Evolutionary conservation across 148 eudicot genomes (phyloP), one percentile per base, ranked within the genome.

Genomic region (Rhododendron williamsianum): DNA sequence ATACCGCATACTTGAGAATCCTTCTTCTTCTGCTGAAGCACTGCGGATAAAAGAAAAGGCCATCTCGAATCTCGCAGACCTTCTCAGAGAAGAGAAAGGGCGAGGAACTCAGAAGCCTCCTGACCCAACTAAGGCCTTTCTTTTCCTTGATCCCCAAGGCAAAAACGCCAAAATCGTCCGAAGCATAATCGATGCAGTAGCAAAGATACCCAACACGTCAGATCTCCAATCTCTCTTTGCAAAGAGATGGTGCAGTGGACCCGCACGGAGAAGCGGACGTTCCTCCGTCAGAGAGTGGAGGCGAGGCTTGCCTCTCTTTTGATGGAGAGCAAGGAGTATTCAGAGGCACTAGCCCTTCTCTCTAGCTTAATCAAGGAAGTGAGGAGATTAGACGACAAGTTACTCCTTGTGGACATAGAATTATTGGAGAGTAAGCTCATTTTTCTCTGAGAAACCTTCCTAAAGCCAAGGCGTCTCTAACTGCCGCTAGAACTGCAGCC

Each of bases 161-260:
- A 16, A 89, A 89, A 81, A 89, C 89, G 91, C 91, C 5, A 89
- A 89, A 87, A 89, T 89, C 13, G 91, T 89, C 4, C 84, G 88
- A 25, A 82, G 78, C 7, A 81, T 89, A 76, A 85, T 89, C 2
- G 91, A 89, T 54, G 84, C 89, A 23, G 85, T 89, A 36, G 91
- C 88, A 11, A 89, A 89, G 84, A 89, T 89, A 49, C 91, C 91
- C 4, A 86, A 85, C 2, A 87, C 89, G 6, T 86, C 89, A 25
- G 91, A 87, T 82, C 88, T 89, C 78, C 91, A 87, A 86, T 89
- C 76, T 78, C 91, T 45, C 91, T 89, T 27, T 89, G 91, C 85
- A 89, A 71, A 81, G 89, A 89, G 80, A 87, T 89, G 81, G 91
- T 87, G 35, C 86, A 86, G 60, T 89, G 91, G 89, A 86, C 91